These are phyloP conservation scores for Silybum marianum DNA, from an alignment of 129 eudicot species.

Conservation along the genomic window DNA sequence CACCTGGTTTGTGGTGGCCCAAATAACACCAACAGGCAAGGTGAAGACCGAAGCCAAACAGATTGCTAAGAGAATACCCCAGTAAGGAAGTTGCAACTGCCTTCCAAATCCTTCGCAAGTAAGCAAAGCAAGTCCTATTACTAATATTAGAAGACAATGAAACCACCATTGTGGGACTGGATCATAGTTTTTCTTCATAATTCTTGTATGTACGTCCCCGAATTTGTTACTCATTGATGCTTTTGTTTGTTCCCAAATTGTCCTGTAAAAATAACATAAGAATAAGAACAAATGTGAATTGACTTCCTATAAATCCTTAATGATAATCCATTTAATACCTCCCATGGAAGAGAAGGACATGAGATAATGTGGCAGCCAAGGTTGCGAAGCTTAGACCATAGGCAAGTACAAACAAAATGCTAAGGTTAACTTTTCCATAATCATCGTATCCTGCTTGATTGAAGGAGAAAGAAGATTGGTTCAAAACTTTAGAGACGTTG, in stretches of 20 bases:
- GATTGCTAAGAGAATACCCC: conserved; percentile 70
- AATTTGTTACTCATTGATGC: conserved; percentile 50
- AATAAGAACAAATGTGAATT: background rate
- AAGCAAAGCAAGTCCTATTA: conserved; percentile 53
- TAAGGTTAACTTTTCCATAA: conserved; percentile 70
- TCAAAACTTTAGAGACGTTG: conserved; percentile 51
- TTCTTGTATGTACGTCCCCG: conserved; percentile 73
- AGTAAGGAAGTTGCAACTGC: conserved; percentile 78
- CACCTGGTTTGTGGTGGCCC: conserved; percentile 79
- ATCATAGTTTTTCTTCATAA: conserved; percentile 79
- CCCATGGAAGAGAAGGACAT: conserved; percentile 85
- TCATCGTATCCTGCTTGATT: conserved; percentile 57
- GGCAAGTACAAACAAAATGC: conserved; percentile 64
- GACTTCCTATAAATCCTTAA: background rate
- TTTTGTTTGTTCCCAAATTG: conserved; percentile 66
- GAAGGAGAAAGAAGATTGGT: conserved; percentile 48
- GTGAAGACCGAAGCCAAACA: conserved; percentile 61
- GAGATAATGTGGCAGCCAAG: conserved; percentile 79
- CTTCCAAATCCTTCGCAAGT: conserved; percentile 81
- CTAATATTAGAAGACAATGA: conserved; percentile 50
- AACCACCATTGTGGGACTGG: conserved; percentile 89
- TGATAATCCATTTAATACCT: conserved; percentile 40
- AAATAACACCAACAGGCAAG: conserved; percentile 65
- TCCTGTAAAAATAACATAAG: conserved; percentile 28
- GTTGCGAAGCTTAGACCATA: conserved; percentile 85